Evolutionary conservation across 75 land plant genomes (phyloP), one percentile per base, ranked within the genome.

Genomic region (Larix kaempferi): DNA sequence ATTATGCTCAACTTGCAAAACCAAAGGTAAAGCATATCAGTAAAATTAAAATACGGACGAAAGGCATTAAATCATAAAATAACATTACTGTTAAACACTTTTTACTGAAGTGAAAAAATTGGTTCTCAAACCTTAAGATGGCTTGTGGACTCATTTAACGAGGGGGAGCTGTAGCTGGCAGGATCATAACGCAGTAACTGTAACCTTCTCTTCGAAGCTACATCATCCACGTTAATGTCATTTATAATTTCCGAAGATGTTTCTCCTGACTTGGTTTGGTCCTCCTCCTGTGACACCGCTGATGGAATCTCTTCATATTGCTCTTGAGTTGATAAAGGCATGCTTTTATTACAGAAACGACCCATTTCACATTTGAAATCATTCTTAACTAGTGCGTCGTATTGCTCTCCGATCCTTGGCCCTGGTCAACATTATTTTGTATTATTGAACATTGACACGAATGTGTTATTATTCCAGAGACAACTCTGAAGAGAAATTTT

Each of bases 381-480:
- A 69, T 69, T 37, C 1, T 73, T 75, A 76, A 78, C 57, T 7
- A 85, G 33, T 17, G 78, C 82, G 8, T 86, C 86, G 64, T 86
- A 84, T 67, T 84, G 78, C 25, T 84, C 92, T 41, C 74, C 88
- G 39, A 76, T 78, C 82, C 86, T 90, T 3, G 90, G 89, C 12
- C 76, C 85, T 14, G 80, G 79, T n/a, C n/a, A n/a, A n/a, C n/a
- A n/a, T n/a, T n/a, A n/a, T n/a, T n/a, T n/a, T n/a, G n/a, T n/a
- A n/a, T n/a, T n/a, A n/a, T n/a, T n/a, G n/a, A n/a, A n/a, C n/a
- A n/a, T n/a, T n/a, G n/a, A n/a, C n/a, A n/a, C n/a, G n/a, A n/a
- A n/a, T n/a, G n/a, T n/a, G n/a, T n/a, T n/a, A n/a, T n/a, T n/a
- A n/a, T n/a, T n/a, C n/a, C n/a, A n/a, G n/a, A n/a, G n/a, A n/a